Percentiles rank a stretch among this genome's conserved stretches.
Evolutionary conservation across 768 basidiomycete species (phyloP).

Genomic region (Boletus rufocinnamomeus): DNA sequence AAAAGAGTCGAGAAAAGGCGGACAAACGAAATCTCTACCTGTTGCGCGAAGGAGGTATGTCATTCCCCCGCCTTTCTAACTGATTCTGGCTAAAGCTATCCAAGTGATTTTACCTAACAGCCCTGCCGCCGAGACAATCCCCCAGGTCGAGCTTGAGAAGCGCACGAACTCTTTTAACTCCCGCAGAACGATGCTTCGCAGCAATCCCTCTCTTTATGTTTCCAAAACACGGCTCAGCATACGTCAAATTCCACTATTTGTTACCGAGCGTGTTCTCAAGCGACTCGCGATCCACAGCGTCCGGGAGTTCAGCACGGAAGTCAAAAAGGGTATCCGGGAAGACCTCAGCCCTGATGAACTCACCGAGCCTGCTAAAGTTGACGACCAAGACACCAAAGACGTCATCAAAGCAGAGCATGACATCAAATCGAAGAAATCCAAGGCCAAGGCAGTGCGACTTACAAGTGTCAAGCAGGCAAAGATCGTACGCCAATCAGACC

Average conservation of each 20-base stretch:
- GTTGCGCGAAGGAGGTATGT: conserved; percentile 88
- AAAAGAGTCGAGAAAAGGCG: conserved; percentile 80
- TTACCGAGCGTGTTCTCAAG: conserved; percentile 86
- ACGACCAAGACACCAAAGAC: conserved; percentile 30
- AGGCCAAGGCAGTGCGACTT: conserved; percentile 30
- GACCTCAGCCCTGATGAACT: conserved; percentile 74
- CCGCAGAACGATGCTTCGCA: conserved; percentile 77
- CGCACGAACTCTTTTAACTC: conserved; percentile 85
- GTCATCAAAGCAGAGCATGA: conserved; percentile 28
- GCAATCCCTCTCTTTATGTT: conserved; percentile 92
- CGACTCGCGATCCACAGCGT: conserved; percentile 82
- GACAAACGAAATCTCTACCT: conserved; percentile 97
- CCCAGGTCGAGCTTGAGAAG: conserved; percentile 78
- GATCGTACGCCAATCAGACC: conserved; percentile 85
- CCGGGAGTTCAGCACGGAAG: conserved; percentile 78
- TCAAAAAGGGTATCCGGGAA: conserved; percentile 59
- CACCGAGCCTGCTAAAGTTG: conserved; percentile 41
- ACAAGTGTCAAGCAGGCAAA: conserved; percentile 84
- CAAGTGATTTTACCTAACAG: conserved; percentile 89
- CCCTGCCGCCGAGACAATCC: conserved; percentile 71
- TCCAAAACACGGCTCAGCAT: conserved; percentile 93
- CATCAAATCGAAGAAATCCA: conserved; percentile 28
- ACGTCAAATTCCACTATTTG: conserved; percentile 89
- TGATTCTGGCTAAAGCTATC: not conserved
- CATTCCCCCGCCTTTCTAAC: not conserved